phyloP scores from a whole-genome alignment of 108 stramenopile genomes.

The Pelagomonas calceolata region DNA sequence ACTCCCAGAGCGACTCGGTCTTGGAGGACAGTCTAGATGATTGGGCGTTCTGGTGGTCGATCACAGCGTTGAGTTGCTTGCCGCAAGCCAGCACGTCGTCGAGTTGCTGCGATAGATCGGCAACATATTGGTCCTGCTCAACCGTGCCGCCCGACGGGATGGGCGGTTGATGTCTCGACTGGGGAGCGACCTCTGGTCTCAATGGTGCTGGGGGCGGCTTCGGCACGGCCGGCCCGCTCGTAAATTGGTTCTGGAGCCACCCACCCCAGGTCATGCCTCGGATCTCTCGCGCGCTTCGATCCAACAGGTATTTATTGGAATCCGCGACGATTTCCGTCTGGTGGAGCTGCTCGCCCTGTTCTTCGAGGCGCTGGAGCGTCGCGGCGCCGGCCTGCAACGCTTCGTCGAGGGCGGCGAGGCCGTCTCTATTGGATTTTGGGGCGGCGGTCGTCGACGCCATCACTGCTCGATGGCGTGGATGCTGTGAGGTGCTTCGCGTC shows the following conservation, averaged over 20 bases:
- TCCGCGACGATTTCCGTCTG: neutral
- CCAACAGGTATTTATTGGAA: neutral
- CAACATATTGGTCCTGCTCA: neutral
- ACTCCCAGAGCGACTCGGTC: neutral
- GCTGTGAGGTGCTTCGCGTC: no score
- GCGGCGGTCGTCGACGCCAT: no score
- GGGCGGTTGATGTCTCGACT: no score
- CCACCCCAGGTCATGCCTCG: neutral
- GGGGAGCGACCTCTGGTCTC: no score
- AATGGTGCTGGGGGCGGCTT: neutral
- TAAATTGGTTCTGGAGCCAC: neutral
- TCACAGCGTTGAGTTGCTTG: neutral
- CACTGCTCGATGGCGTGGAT: no score
- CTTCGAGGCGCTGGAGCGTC: neutral
- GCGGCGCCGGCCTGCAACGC: neutral
- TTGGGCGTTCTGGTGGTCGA: neutral
- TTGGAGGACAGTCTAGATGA: neutral
- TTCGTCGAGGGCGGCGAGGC: neutral
- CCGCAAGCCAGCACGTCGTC: neutral
- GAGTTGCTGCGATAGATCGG: neutral
- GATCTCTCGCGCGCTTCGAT: neutral
- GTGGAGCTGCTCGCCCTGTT: neutral
- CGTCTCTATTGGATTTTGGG: no score
- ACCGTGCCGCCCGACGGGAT: neutral
- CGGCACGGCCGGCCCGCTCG: neutral